Conservation (phyloP, 768 basidiomycete genomes). For the Boletus sensibilis region DNA sequence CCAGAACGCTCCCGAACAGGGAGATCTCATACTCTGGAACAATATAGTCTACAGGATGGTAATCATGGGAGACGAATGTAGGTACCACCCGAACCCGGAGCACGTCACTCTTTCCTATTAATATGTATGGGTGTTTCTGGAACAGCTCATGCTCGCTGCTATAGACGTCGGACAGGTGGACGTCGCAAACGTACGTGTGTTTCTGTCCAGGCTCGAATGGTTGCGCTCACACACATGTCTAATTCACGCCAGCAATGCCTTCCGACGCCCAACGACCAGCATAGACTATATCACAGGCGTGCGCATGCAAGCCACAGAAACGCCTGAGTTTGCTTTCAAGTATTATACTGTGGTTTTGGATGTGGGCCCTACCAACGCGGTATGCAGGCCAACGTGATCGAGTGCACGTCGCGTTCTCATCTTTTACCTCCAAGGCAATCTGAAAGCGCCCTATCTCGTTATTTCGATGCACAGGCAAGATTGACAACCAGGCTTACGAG, state of each 20-base stretch:
- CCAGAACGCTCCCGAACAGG: no score
- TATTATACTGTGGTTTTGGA: background rate
- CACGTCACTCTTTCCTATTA: no score
- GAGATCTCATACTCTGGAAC: background rate
- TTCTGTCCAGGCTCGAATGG: background rate
- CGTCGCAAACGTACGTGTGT: background rate
- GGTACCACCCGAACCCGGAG: background rate
- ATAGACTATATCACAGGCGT: background rate
- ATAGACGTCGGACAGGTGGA: no score
- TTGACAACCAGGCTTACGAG: background rate
- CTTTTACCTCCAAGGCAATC: background rate
- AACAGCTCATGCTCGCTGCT: no score
- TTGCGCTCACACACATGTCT: background rate
- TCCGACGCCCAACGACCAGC: no score
- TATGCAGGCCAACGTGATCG: background rate
- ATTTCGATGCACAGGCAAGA: no score
- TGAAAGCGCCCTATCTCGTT: background rate
- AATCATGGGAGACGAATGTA: background rate
- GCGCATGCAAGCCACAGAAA: background rate
- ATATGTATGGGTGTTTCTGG: no score
- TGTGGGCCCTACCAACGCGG: rapidly evolving
- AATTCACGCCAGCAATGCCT: background rate
- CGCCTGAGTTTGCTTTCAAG: background rate
- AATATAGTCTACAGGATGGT: background rate
- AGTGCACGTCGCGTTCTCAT: background rate